Evolutionary conservation across 2,329 filamentous ascomycete genomes (phyloP), one percentile per base, ranked within the genome.

Genomic region (Beauveria sp.): DNA sequence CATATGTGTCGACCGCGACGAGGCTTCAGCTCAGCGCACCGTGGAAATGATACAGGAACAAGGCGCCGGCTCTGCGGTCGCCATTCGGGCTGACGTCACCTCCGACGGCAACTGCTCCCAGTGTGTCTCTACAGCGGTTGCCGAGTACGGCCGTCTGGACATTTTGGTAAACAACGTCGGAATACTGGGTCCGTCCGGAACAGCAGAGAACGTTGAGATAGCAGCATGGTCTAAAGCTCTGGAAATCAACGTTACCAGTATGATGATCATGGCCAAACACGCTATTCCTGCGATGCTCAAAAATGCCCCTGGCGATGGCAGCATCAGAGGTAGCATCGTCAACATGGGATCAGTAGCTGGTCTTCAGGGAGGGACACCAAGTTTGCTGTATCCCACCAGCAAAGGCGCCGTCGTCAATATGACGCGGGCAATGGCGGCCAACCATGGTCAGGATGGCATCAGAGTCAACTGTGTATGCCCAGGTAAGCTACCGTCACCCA

Each of bases 311-410:
- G 54, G 54, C 22, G 51, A 63, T 16, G 75, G 75, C 0, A 75
- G 79, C 42, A 67, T 73, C 58, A 74, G 76, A 60, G 82, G 83
- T 7, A 77, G 71, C 46, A 83, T 87, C 62, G 75, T 87, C 65
- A 88, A 88, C 67, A 83, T 88, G 77, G 81, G 81, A 2, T 82
- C 78, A 52, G 85, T 88, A 1, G 84, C 85, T 0, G 84, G 84
- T 0, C 56, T 80, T 38, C 72, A 72, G n/a, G 78, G 79, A 0
- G 78, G 78, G 0, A 77, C 74, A 38, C 76, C 77, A 1, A 72
- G 75, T 63, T 64, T 81, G 4, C 65, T 80, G 1, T 80, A 81
- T 51, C 78, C 78, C 7, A 80, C 78, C 0, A 75, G 72, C 63
- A 81, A 81, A 62, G 78, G 78, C 1, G 78, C 78, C 0, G 74